phyloP scores from a whole-genome alignment of 257 asterid species.

The Rhazya stricta region DNA sequence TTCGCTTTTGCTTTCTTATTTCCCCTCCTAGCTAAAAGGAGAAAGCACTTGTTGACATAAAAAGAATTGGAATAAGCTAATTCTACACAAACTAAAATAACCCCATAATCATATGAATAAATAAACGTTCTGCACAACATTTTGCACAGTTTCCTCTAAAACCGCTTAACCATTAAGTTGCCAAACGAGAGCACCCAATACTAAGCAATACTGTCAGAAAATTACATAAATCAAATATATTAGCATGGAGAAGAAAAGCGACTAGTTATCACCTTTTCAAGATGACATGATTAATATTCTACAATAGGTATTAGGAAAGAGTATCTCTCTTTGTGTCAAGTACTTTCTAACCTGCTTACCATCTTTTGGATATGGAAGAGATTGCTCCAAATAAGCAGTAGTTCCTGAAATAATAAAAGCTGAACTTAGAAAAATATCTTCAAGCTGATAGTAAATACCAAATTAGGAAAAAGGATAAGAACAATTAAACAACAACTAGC shows the following conservation, averaged over 20 bases:
- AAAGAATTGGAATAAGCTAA: neutral
- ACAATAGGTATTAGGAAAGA: slow-evolving; percentile 2
- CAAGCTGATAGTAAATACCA: slow-evolving; percentile 13
- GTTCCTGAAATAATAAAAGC: slow-evolving; percentile 57
- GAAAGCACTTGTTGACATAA: neutral
- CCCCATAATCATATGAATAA: neutral
- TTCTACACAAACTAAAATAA: neutral
- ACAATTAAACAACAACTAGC: neutral
- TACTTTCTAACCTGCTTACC: slow-evolving; percentile 80
- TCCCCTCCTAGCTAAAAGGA: neutral
- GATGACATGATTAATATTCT: neutral
- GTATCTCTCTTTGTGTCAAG: neutral
- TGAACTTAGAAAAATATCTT: slow-evolving; percentile 13
- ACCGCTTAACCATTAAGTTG: neutral
- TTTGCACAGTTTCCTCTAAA: neutral
- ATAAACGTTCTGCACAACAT: neutral
- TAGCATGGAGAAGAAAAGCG: neutral
- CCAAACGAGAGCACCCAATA: neutral
- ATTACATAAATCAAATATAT: neutral
- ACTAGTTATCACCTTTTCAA: neutral
- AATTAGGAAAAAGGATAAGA: neutral
- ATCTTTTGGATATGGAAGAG: slow-evolving; percentile 76
- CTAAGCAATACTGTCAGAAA: neutral
- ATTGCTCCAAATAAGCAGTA: slow-evolving; percentile 75
- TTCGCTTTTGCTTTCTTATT: neutral